Conservation (phyloP, 495 filamentous ascomycete genomes). For the Penicillium argentinense region DNA sequence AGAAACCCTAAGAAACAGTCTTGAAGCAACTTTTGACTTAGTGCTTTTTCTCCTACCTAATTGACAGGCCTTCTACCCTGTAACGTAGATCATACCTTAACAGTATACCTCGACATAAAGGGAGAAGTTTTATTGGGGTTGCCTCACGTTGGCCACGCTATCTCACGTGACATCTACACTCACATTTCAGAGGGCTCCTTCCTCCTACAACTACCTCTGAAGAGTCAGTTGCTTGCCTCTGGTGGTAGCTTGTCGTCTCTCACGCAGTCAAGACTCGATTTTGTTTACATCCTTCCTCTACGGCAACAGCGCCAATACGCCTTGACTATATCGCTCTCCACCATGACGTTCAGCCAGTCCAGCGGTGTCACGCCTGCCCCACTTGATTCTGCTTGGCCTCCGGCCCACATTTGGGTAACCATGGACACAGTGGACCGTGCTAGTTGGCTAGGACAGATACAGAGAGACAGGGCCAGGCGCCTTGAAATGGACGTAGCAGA, state of each 20-base stretch:
- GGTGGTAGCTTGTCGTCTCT: neutral
- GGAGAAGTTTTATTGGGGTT: neutral
- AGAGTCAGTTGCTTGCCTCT: too few species aligned
- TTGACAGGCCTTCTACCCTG: too few species aligned
- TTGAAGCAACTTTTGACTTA: too few species aligned
- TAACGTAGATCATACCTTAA: too few species aligned
- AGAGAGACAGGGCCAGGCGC: neutral
- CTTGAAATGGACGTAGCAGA: neutral
- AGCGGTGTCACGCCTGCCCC: constrained; percentile 4
- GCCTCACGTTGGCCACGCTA: neutral
- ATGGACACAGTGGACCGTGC: constrained; percentile 4
- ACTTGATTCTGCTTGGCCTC: constrained; percentile 4
- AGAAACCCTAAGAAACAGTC: too few species aligned
- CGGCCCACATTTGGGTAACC: constrained; percentile 8
- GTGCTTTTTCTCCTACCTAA: too few species aligned
- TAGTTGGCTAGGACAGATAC: constrained; percentile 7
- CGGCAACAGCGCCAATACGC: constrained; percentile 4
- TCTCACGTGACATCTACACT: neutral
- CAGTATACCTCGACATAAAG: too few species aligned
- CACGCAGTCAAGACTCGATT: neutral
- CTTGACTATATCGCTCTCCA: constrained; percentile 8
- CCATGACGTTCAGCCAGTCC: constrained; percentile 8
- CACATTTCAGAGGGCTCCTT: neutral
- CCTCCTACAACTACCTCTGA: neutral
- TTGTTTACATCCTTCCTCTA: constrained; percentile 1